Evolutionary conservation across 2,329 filamentous ascomycete species (phyloP).

Genomic region (Parascedosporium putredinis): DNA sequence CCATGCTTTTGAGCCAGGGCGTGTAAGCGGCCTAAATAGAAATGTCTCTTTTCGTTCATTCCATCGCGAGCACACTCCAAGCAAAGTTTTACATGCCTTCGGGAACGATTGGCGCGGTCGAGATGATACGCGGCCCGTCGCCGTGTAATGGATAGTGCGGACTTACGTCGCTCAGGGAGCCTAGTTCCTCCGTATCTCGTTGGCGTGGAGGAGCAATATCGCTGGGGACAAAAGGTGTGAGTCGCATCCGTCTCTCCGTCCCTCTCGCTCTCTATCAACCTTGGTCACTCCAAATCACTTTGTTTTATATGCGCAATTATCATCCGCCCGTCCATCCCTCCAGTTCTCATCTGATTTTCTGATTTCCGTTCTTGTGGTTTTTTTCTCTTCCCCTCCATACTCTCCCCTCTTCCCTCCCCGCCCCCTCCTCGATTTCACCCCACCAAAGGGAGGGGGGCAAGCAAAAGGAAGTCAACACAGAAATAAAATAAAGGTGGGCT

Average conservation of each 20-base stretch:
- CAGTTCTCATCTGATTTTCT: conserved; percentile 17
- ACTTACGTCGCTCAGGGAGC: neutral
- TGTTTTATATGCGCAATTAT: conserved; percentile 5
- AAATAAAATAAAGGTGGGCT: neutral
- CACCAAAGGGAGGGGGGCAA: neutral
- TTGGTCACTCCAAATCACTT: conserved; percentile 7
- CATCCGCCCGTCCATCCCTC: conserved; percentile 14
- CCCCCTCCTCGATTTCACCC: conserved; percentile 9
- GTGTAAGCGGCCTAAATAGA: too few relatives aligned
- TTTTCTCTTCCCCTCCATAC: too few relatives aligned
- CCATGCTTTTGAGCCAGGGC: conserved; percentile 4
- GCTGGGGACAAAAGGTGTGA: neutral
- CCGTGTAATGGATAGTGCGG: neutral
- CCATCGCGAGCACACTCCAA: too few relatives aligned
- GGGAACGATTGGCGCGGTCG: neutral
- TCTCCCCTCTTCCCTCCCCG: conserved; percentile 15
- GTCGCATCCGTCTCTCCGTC: conserved; percentile 1
- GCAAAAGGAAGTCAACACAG: neutral
- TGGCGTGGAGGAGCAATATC: too few relatives aligned
- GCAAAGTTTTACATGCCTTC: neutral
- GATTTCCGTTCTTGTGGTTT: conserved; percentile 15
- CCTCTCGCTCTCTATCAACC: neutral
- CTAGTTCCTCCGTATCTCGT: too few relatives aligned
- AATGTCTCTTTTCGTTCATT: neutral
- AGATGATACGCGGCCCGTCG: neutral